Conservation (phyloP, 805 yeast genomes). For the Wickerhamiella allomyrinae region DNA sequence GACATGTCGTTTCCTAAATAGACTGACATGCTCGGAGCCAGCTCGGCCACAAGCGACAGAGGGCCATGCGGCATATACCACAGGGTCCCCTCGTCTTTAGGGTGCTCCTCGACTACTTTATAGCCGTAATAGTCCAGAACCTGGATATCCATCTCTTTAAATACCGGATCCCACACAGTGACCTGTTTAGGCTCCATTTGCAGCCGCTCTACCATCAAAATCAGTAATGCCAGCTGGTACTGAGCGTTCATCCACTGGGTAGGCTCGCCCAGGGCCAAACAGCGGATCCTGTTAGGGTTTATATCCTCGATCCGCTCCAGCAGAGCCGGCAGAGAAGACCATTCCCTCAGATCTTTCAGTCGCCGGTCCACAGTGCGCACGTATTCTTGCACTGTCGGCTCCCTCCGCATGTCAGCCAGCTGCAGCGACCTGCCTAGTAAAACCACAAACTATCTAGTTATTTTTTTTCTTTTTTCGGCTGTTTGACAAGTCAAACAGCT, state of each 20-base stretch:
- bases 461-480: too few relatives aligned
- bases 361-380: background rate
- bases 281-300: constrained; percentile 30
- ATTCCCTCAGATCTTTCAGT: background rate
- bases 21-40: constrained; percentile 8
- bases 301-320: background rate
- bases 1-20: constrained; percentile 18
- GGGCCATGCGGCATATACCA: constrained; percentile 72
- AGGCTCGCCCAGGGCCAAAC: constrained; percentile 62
- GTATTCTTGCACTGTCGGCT: background rate
- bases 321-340: background rate
- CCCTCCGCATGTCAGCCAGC: too few relatives aligned
- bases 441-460: too few relatives aligned
- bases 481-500: too few relatives aligned
- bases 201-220: constrained; percentile 24
- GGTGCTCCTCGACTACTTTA: constrained; percentile 19
- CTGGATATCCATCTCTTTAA: constrained; percentile 32
- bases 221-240: constrained; percentile 49
- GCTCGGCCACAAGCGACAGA: constrained; percentile 22
- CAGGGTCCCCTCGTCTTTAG: constrained; percentile 22
- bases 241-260: constrained; percentile 33
- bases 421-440: too few relatives aligned
- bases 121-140: constrained; percentile 22
- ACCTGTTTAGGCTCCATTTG: constrained; percentile 20
- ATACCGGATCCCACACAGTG: constrained; percentile 53